Evolutionary conservation across 2,329 filamentous ascomycete species (phyloP), one percentile per base, ranked within the genome.

Genomic region (Clathrospora elynae): DNA sequence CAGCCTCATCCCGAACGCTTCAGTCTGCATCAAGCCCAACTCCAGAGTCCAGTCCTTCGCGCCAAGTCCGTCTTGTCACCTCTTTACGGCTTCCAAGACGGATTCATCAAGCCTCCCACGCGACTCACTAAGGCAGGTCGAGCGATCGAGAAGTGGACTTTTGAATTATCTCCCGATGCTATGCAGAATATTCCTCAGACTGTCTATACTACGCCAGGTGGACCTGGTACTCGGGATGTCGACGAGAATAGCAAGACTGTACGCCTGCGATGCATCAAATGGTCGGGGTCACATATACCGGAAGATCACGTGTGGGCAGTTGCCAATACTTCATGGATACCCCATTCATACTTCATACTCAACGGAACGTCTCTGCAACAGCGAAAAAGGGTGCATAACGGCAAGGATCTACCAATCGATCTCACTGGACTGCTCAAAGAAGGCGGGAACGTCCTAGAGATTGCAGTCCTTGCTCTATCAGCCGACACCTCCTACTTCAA

Each of bases 321-420:
- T 1, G 67, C 75, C n/a, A 80, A 86, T 22, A 86, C 80, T 5
- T 62, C 68, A 14, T 96, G 90, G 90, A 88, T 69, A 3, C 57
- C 90, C 0, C 74, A 79, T 23, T 79, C 90, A 0, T 88, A 85
- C 48, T 76, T 92, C 47, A 75, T 78, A 11, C 67, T 95, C 47
- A 95, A 96, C 55, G 74, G 68, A 0, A 61, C 70, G 1, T 32
- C 53, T 12, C 59, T 80, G 2, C 73, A 82, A 8, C 65, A 89
- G 11, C 80, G 86, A 26, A 80, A 86, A 18, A 89, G 88, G 57
- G 67, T 81, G 1, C 85, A 93, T 49, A 80, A 91, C 59, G 85
- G 84, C 8, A 88, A 85, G 55, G 88, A 95, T 56, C 68, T 90
- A 6, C 85, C 91, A 0, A 74, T 88, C 5, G 89, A 96, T 54